Conservation (phyloP, 1,139 yeast genomes). For the Scheffersomyces parashehatae region DNA sequence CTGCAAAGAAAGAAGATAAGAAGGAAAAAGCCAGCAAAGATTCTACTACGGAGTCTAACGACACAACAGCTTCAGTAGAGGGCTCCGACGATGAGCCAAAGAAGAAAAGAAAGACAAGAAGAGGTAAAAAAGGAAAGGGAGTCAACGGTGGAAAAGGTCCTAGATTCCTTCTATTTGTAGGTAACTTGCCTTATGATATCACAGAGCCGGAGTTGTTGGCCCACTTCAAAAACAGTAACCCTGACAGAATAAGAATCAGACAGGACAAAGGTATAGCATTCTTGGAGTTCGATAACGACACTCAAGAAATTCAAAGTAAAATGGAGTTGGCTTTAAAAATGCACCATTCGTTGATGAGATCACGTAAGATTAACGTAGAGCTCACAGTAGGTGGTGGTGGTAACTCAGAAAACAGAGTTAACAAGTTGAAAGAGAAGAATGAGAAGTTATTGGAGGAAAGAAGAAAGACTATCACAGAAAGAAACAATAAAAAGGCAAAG, state of each 20-base stretch:
- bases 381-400: slow-evolving; percentile 99
- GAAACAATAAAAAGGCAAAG: slow-evolving; percentile 26
- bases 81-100: slow-evolving; percentile 31
- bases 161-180: slow-evolving; percentile 84
- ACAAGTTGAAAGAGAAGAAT: slow-evolving; percentile 78
- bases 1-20: neutral
- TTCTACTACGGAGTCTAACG: slow-evolving; percentile 19
- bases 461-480: slow-evolving; percentile 47
- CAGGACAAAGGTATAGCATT: slow-evolving; percentile 91
- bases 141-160: slow-evolving; percentile 55
- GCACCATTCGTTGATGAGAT: slow-evolving; percentile 71
- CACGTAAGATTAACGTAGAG: slow-evolving; percentile 87
- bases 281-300: slow-evolving; percentile 72
- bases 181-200: slow-evolving; percentile 79
- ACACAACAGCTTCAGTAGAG: slow-evolving; percentile 20
- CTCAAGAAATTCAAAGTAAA: slow-evolving; percentile 66
- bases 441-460: slow-evolving; percentile 69
- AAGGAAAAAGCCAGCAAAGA: slow-evolving; percentile 8
- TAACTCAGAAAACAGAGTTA: slow-evolving; percentile 66
- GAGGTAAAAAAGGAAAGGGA: slow-evolving; percentile 72
- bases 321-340: slow-evolving; percentile 81
- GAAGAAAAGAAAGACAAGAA: slow-evolving; percentile 74
- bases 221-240: slow-evolving; percentile 77
- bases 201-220: slow-evolving; percentile 59
- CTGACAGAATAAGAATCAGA: slow-evolving; percentile 76